A percentile compares a stretch with the other conserved stretches of the same genome.
Evolutionary conservation across 139 green algal genomes (phyloP).

Genomic region (Mesotaenium endlicherianum): DNA sequence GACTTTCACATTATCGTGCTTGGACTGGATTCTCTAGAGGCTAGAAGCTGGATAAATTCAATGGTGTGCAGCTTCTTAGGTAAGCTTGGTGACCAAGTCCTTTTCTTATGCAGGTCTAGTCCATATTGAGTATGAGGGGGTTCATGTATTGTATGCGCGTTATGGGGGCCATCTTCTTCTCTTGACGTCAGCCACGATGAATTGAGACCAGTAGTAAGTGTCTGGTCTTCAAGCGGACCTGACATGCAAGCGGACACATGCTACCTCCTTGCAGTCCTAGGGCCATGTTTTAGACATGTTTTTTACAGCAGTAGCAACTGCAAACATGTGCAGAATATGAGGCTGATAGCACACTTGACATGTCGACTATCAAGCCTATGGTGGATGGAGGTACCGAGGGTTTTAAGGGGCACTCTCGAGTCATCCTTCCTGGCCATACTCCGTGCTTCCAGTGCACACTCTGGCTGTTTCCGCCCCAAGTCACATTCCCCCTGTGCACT

Average conservation of each 20-base stretch:
- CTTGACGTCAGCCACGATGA: too few species aligned
- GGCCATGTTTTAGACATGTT: not conserved
- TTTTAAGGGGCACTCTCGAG: conserved; percentile 95
- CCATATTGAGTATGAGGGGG: not conserved
- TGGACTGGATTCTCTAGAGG: conserved; percentile 96
- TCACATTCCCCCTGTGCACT: conserved; percentile 96
- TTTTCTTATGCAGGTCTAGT: not conserved
- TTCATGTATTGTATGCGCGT: too few species aligned
- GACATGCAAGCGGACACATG: not conserved
- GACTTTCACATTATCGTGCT: conserved; percentile 93
- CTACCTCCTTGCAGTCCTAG: not conserved
- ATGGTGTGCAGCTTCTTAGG: conserved; percentile 91
- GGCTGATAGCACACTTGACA: conserved; percentile 74
- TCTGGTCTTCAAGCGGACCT: not conserved
- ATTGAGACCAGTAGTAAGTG: not conserved
- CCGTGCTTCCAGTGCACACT: conserved; percentile 99
- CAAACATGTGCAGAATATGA: conserved; percentile 71
- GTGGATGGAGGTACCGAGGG: conserved; percentile 98
- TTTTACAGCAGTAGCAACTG: too few species aligned
- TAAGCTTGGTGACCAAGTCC: conserved; percentile 1
- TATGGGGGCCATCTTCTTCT: too few species aligned
- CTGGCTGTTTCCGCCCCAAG: conserved; percentile 98
- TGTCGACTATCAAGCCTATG: conserved; percentile 88
- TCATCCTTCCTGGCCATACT: conserved; percentile 92
- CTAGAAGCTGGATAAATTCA: conserved; percentile 93